Conservation (phyloP, 1,284 basidiomycete species). For the Ceratobasidium sp. region DNA sequence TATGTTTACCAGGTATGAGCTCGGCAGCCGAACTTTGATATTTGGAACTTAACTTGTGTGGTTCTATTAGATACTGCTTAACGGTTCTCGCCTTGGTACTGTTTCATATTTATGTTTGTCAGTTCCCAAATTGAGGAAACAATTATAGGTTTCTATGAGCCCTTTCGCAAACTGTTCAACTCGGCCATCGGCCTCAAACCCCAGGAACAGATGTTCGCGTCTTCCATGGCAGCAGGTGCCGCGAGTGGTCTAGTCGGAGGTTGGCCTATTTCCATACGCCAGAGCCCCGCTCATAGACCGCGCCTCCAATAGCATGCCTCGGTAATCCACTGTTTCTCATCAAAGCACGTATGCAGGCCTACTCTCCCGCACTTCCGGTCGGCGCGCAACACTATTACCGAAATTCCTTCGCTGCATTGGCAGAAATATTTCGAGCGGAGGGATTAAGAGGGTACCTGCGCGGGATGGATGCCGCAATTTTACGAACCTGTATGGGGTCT, state of each 20-base stretch:
- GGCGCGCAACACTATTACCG: conserved; percentile 95
- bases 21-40: neutral
- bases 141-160: conserved; percentile 90
- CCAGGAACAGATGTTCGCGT: conserved; percentile 75
- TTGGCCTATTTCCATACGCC: conserved; percentile 57
- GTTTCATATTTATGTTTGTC: conserved; percentile 26
- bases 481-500: conserved; percentile 94
- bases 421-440: conserved; percentile 83
- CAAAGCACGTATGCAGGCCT: conserved; percentile 98
- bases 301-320: conserved; percentile 73
- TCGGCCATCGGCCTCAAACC: conserved; percentile 72
- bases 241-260: conserved; percentile 91
- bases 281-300: conserved; percentile 32
- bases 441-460: conserved; percentile 84
- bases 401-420: conserved; percentile 82
- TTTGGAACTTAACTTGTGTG: neutral
- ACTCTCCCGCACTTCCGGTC: conserved; percentile 92
- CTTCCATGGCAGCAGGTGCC: conserved; percentile 87
- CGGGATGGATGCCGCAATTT: conserved; percentile 92
- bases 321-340: conserved; percentile 97
- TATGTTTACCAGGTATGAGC: conserved; percentile 87
- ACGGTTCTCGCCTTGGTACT: conserved; percentile 92
- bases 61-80: conserved; percentile 81
- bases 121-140: conserved; percentile 18
- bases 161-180: conserved; percentile 83